A percentile compares a stretch with the other conserved stretches of the same genome.
These are phyloP conservation scores for Penicillium rolfsii DNA, from an alignment of 2,329 filamentous ascomycete genomes.

Conservation along the genomic window DNA sequence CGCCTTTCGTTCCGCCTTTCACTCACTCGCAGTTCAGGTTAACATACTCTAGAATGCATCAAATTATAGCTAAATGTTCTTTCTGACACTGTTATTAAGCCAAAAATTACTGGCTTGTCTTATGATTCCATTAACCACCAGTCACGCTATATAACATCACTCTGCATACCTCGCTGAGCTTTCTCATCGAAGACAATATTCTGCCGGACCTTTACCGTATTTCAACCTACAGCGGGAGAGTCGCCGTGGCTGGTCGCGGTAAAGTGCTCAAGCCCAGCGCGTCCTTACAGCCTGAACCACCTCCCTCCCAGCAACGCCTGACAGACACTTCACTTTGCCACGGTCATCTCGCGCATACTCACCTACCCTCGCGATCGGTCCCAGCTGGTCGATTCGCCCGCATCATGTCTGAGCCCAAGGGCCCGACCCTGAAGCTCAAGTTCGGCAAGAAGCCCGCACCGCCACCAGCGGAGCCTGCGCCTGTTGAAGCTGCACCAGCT, in stretches of 20 bases:
- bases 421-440: constrained; percentile 47
- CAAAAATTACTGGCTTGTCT: background rate
- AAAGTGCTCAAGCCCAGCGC: background rate
- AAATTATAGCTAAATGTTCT: background rate
- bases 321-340: background rate
- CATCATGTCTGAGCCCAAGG: constrained; percentile 42
- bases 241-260: background rate
- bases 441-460: constrained; percentile 44
- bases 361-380: background rate
- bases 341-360: background rate
- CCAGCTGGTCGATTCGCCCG: background rate
- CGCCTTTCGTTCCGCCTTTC: background rate
- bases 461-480: constrained; percentile 28
- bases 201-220: background rate
- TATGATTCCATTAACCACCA: rapidly evolving
- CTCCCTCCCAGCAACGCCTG: background rate
- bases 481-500: constrained; percentile 34
- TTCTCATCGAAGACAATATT: background rate
- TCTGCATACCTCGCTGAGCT: background rate
- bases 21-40: no score
- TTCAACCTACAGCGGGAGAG: background rate
- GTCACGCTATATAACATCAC: background rate
- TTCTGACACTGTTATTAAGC: no score
- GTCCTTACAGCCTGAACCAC: background rate
- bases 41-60: background rate